phyloP scores from a whole-genome alignment of 345 rosid species.

The Eucalyptus sideroxylon region DNA sequence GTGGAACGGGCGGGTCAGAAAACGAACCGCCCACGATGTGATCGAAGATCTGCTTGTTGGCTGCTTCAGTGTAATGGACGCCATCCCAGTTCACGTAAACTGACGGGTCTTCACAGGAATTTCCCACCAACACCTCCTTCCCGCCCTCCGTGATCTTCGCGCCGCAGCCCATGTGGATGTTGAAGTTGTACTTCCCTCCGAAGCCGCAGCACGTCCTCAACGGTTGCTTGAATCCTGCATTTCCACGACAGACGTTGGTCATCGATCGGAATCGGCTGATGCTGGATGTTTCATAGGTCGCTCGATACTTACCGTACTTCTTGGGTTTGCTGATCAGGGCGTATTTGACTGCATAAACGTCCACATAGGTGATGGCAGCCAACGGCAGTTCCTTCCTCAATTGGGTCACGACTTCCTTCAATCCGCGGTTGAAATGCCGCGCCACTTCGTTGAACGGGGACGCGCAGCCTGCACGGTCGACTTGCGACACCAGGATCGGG shows the following conservation, averaged over 20 bases:
- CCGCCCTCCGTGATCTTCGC: conserved; percentile 20
- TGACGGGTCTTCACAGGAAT: conserved; percentile 30
- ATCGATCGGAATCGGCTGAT: not conserved
- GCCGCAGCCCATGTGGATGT: conserved; percentile 43
- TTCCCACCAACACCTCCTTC: conserved; percentile 37
- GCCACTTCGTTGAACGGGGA: conserved; percentile 56
- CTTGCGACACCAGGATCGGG: conserved; percentile 19
- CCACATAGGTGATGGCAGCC: conserved; percentile 53
- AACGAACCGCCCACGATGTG: conserved; percentile 20
- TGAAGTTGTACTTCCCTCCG: conserved; percentile 75
- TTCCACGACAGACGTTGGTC: not conserved
- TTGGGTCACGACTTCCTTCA: conserved; percentile 30
- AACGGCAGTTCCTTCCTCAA: conserved; percentile 33
- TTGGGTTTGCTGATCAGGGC: conserved; percentile 27
- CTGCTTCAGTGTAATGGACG: conserved; percentile 37
- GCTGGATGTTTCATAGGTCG: not conserved
- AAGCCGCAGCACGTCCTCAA: conserved; percentile 67
- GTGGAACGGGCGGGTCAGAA: conserved; percentile 27
- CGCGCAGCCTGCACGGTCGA: conserved; percentile 60
- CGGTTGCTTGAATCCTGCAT: conserved; percentile 49
- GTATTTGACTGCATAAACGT: conserved; percentile 52
- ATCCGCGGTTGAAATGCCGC: conserved; percentile 30
- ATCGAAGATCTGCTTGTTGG: conserved; percentile 22
- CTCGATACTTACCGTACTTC: conserved; percentile 19
- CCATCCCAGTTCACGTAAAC: conserved; percentile 37